Conservation (phyloP, 352 stramenopile genomes). For the Phytopythium kandeliae region DNA sequence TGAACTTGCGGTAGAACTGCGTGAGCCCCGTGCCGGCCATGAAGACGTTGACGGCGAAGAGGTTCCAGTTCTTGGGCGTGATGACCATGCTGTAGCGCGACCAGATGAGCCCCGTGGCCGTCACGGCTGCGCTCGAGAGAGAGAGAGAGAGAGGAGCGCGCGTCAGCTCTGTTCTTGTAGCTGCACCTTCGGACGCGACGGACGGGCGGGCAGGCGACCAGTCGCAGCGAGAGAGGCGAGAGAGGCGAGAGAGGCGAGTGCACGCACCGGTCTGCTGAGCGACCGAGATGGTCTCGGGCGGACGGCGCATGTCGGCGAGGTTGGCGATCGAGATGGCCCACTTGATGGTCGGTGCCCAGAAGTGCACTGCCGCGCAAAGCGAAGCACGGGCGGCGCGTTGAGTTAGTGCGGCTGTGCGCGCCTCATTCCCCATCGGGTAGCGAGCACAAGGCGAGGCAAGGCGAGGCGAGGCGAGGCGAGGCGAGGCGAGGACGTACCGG, state of each 20-base stretch:
- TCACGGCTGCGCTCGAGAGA: slow-evolving; percentile 27
- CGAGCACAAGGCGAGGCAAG: neutral
- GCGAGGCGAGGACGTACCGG: slow-evolving; percentile 24
- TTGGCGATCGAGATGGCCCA: slow-evolving; percentile 86
- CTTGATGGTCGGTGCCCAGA: slow-evolving; percentile 87
- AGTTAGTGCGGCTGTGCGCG: too few relatives aligned
- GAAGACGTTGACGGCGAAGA: slow-evolving; percentile 83
- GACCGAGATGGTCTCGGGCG: slow-evolving; percentile 73
- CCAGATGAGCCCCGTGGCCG: slow-evolving; percentile 76
- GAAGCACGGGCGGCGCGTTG: too few relatives aligned
- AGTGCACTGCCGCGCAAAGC: slow-evolving; percentile 46
- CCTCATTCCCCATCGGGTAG: too few relatives aligned
- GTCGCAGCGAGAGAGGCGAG: too few relatives aligned
- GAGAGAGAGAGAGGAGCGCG: neutral
- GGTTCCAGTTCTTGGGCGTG: slow-evolving; percentile 86
- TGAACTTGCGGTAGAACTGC: slow-evolving; percentile 81
- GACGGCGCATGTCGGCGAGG: slow-evolving; percentile 77
- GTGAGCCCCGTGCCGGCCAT: slow-evolving; percentile 73
- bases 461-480: neutral
- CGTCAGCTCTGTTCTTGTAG: neutral
- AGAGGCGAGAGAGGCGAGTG: too few relatives aligned
- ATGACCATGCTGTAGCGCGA: slow-evolving; percentile 82
- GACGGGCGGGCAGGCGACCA: too few relatives aligned
- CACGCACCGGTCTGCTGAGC: slow-evolving; percentile 58
- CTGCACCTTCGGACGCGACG: neutral